phyloP scores from a whole-genome alignment of 2,329 filamentous ascomycete species.

The Madurella fahalii region DNA sequence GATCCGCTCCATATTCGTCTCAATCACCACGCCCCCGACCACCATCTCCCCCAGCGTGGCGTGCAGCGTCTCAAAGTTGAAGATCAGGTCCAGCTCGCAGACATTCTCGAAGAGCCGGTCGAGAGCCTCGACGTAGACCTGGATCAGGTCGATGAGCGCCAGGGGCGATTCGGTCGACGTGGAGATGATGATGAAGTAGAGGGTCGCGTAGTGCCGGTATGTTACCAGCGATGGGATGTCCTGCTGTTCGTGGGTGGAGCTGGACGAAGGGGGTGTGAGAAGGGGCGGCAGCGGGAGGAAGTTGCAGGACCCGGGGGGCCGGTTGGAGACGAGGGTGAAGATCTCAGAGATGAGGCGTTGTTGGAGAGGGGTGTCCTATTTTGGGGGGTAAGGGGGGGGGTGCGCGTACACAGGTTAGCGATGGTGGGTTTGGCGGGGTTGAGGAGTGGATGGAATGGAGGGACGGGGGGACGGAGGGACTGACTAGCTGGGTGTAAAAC shows the following conservation, averaged over 20 bases:
- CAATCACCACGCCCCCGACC: conserved; percentile 88
- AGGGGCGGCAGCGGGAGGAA: conserved; percentile 78
- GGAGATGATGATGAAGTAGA: conserved; percentile 97
- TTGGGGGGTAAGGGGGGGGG: too few relatives aligned
- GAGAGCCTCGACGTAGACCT: conserved; percentile 94
- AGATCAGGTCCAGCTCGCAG: conserved; percentile 96
- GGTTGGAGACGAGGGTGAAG: conserved; percentile 90
- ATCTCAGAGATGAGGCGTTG: conserved; percentile 96
- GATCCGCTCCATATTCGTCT: conserved; percentile 85
- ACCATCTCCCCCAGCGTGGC: conserved; percentile 90
- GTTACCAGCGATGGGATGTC: conserved; percentile 94
- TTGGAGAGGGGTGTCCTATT: conserved; percentile 91
- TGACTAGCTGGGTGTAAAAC: conserved; percentile 94
- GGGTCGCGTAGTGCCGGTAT: conserved; percentile 95
- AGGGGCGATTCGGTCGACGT: conserved; percentile 95
- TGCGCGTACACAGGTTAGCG: background rate
- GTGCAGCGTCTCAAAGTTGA: conserved; percentile 97
- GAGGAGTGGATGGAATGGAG: background rate
- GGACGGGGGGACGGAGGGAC: conserved; percentile 1
- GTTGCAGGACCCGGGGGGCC: conserved; percentile 89
- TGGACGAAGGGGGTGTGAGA: conserved; percentile 58
- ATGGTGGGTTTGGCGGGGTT: background rate
- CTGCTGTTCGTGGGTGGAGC: conserved; percentile 62
- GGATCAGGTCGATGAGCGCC: conserved; percentile 91
- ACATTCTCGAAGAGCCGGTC: conserved; percentile 97